Conservation (phyloP, 371 early-diverging fungal species). For the Mucor racemosus region DNA sequence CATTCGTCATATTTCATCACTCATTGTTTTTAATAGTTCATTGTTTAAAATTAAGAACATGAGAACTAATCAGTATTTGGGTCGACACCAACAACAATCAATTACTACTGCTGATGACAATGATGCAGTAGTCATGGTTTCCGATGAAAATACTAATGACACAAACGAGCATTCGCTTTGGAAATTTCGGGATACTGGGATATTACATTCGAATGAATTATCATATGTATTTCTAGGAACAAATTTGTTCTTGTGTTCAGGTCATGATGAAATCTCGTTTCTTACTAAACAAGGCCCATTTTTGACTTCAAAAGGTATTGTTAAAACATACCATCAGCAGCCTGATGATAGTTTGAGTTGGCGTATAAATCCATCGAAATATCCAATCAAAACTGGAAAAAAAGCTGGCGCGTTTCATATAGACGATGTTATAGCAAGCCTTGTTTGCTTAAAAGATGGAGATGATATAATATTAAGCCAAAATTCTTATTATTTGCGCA, state of each 20-base stretch:
- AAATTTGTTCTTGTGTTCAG: neutral
- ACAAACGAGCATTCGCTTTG: neutral
- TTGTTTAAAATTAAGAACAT: conserved; percentile 7
- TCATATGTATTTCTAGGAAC: neutral
- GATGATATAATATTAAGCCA: neutral
- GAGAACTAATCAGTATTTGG: conserved; percentile 4
- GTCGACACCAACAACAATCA: neutral
- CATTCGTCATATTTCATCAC: conserved; percentile 9
- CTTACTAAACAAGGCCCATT: neutral
- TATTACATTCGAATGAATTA: neutral
- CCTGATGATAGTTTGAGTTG: neutral
- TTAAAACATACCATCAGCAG: neutral
- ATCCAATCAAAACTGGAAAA: neutral
- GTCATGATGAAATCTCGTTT: neutral
- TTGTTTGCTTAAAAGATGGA: neutral
- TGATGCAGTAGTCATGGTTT: neutral
- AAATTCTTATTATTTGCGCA: neutral
- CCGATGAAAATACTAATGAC: neutral
- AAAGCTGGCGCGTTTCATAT: conserved; percentile 2
- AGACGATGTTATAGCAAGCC: neutral
- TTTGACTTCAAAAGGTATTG: neutral
- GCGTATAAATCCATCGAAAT: neutral
- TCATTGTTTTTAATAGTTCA: neutral
- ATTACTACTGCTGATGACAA: neutral
- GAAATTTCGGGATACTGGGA: neutral